A percentile compares a stretch with the other conserved stretches of the same genome.
These are phyloP conservation scores for Sisymbrium irio DNA, from an alignment of 345 rosid species.

Conservation along the genomic window DNA sequence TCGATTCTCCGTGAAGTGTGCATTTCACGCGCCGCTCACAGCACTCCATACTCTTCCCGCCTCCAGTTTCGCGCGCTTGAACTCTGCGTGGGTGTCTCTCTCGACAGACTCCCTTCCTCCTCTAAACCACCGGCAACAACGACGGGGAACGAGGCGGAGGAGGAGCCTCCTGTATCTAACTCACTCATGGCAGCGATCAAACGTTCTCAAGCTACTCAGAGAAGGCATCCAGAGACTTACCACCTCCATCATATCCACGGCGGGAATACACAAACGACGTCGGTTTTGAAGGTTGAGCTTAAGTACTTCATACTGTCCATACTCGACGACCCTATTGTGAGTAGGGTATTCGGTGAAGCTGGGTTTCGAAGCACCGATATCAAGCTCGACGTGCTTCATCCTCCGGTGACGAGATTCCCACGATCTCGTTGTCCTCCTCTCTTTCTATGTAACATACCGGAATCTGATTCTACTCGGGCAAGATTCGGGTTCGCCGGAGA, in stretches of 20 bases:
- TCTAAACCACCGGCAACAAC: conserved; percentile 6
- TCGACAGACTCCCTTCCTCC: conserved; percentile 53
- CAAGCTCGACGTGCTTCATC: conserved; percentile 58
- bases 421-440: conserved; percentile 45
- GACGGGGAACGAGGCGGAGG: conserved; percentile 28
- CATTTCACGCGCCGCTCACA: conserved; percentile 46
- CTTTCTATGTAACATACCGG: conserved; percentile 46
- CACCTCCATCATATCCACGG: conserved; percentile 59
- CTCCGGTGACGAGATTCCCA: conserved; percentile 41
- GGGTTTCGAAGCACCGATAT: conserved; percentile 67
- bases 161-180: conserved; percentile 62
- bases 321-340: conserved; percentile 71
- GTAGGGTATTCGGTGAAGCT: conserved; percentile 63
- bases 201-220: conserved; percentile 87
- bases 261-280: conserved; percentile 22
- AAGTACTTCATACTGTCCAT: conserved; percentile 56
- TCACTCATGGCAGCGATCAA: conserved; percentile 94
- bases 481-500: conserved; percentile 37
- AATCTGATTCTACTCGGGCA: conserved; percentile 35
- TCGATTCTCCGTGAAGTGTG: conserved; percentile 66
- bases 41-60: conserved; percentile 42
- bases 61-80: conserved; percentile 66
- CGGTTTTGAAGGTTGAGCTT: conserved; percentile 61
- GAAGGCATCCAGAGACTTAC: conserved; percentile 77
- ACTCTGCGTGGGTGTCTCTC: conserved; percentile 60